These are phyloP conservation scores for Candida nemodendra DNA, from an alignment of 805 yeast species.

Conservation along the genomic window DNA sequence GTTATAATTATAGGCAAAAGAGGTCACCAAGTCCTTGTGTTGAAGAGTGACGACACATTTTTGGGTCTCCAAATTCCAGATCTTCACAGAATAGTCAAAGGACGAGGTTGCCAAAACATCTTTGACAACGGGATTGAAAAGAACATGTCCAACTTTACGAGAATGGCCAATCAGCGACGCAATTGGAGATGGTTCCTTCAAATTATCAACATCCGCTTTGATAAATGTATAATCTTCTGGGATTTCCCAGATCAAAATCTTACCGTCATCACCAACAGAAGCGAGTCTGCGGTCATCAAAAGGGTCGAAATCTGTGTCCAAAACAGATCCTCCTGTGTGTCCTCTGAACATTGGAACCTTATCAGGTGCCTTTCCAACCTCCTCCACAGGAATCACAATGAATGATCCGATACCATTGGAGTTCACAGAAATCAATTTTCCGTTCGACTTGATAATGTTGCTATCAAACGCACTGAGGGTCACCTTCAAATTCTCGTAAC, in stretches of 20 bases:
- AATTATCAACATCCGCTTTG: constrained; percentile 50
- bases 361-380: constrained; percentile 92
- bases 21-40: constrained; percentile 91
- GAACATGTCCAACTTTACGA: constrained; percentile 90
- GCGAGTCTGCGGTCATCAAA: constrained; percentile 74
- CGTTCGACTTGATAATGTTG: constrained; percentile 82
- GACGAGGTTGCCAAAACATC: constrained; percentile 88
- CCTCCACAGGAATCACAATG: constrained; percentile 84
- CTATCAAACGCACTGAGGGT: constrained; percentile 97
- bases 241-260: constrained; percentile 81
- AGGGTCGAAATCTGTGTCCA: constrained; percentile 95
- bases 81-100: constrained; percentile 83
- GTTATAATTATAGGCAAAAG: constrained; percentile 85
- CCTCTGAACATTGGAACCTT: constrained; percentile 92
- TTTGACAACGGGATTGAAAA: constrained; percentile 84
- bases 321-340: constrained; percentile 91
- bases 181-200: constrained; percentile 66
- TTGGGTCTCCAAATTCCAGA: constrained; percentile 85
- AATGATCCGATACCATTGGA: constrained; percentile 98
- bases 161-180: constrained; percentile 80
- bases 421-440: constrained; percentile 80
- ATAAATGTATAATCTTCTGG: constrained; percentile 79
- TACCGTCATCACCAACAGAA: constrained; percentile 79
- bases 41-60: constrained; percentile 67
- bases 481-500: constrained; percentile 71